phyloP scores from a whole-genome alignment of 257 asterid genomes.

The Przewalskia tangutica region DNA sequence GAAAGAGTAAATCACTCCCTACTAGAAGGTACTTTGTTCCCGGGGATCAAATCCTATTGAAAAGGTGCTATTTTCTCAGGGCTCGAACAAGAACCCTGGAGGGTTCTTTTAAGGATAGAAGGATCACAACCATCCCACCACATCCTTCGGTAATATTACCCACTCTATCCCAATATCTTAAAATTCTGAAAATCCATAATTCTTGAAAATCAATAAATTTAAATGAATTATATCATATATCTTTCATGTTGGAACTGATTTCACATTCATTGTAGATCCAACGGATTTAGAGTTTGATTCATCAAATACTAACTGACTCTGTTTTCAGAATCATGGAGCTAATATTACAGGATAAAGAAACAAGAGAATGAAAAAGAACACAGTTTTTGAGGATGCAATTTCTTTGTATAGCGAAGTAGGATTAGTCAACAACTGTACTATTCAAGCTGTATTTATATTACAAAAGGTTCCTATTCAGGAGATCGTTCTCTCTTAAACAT shows the following conservation, averaged over 20 bases:
- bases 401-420: not conserved
- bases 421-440: not conserved
- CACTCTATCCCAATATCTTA: not conserved
- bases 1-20: no score
- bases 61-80: no score
- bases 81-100: no score
- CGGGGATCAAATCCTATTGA: no score
- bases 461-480: not conserved
- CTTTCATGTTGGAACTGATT: not conserved
- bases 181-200: not conserved
- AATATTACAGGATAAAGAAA: not conserved
- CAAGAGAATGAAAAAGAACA: not conserved
- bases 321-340: no score
- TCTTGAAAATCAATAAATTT: not conserved
- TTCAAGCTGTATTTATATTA: not conserved
- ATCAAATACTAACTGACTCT: not conserved
- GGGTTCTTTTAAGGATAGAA: no score
- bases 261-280: not conserved
- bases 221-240: not conserved
- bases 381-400: not conserved
- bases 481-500: not conserved
- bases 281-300: not conserved
- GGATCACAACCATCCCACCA: no score
- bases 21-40: no score
- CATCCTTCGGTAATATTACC: no score